A percentile compares a stretch with the other conserved stretches of the same genome.
phyloP scores from a whole-genome alignment of 2,329 filamentous ascomycete genomes.

The Calonectria pauciramosa region DNA sequence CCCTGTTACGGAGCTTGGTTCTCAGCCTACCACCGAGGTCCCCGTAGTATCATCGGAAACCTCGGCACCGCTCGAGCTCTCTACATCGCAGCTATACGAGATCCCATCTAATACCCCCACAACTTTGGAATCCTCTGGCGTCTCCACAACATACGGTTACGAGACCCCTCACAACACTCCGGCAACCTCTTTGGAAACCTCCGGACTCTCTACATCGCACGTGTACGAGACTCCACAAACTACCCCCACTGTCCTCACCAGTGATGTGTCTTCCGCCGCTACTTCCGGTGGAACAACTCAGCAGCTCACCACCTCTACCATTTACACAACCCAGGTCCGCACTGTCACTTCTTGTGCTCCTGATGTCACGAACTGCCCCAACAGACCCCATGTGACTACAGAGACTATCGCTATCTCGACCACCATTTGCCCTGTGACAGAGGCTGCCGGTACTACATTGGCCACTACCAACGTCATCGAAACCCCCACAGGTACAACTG shows the following conservation, averaged over 20 bases:
- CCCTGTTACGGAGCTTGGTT: slow-evolving; percentile 35
- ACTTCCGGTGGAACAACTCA: slow-evolving; percentile 25
- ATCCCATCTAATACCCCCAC: neutral
- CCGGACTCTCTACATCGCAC: slow-evolving; percentile 1
- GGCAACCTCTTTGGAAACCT: neutral
- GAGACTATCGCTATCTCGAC: neutral
- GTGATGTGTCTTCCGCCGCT: neutral
- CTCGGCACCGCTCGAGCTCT: neutral
- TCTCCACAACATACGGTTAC: neutral
- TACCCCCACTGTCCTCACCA: neutral
- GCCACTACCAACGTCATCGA: neutral
- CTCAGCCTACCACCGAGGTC: slow-evolving; percentile 9
- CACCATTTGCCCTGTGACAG: neutral
- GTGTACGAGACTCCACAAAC: slow-evolving; percentile 11
- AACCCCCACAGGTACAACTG: neutral
- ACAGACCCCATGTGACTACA: neutral
- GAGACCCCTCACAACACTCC: neutral
- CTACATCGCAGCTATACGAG: neutral
- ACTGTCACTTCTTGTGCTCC: slow-evolving; percentile 29
- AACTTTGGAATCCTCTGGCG: neutral
- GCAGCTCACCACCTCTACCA: slow-evolving; percentile 34
- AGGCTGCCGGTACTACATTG: neutral
- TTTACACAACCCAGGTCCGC: slow-evolving; percentile 28
- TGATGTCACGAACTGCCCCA: slow-evolving; percentile 1
- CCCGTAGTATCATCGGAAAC: neutral